These are phyloP conservation scores for Cucurbita maxima DNA, from an alignment of 306 rosid genomes.

Conservation along the genomic window DNA sequence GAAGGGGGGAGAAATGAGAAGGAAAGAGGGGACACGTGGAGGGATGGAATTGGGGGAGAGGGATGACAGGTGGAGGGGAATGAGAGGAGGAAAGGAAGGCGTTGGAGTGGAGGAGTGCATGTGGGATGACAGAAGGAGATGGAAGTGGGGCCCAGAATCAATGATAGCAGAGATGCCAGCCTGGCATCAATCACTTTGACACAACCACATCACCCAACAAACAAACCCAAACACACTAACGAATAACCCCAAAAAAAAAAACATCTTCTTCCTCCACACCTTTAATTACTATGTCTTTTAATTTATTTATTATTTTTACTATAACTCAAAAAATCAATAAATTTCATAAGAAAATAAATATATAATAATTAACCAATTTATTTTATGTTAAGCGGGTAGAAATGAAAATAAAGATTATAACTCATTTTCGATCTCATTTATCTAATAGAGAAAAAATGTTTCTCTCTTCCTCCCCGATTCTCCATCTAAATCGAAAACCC, in stretches of 20 bases:
- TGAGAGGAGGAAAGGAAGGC: background rate
- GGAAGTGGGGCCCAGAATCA: conserved; percentile 38
- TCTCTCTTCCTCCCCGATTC: too few relatives aligned
- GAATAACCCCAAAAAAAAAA: background rate
- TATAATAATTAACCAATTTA: too few relatives aligned
- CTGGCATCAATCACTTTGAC: conserved; percentile 73
- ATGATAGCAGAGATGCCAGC: conserved; percentile 49
- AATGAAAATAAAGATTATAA: too few relatives aligned
- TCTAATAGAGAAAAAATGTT: too few relatives aligned
- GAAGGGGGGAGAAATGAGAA: too few relatives aligned
- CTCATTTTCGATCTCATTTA: too few relatives aligned
- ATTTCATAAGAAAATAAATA: too few relatives aligned
- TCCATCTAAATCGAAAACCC: too few relatives aligned
- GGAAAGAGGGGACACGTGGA: background rate
- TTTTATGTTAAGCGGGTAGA: too few relatives aligned
- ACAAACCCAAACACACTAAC: background rate
- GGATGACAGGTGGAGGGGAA: background rate
- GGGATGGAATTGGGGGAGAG: background rate
- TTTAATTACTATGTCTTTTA: background rate
- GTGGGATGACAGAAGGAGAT: conserved; percentile 50
- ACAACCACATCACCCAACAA: conserved; percentile 12
- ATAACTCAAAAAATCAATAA: too few relatives aligned
- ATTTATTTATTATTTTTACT: background rate
- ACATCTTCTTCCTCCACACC: background rate
- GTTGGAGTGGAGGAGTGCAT: conserved; percentile 49